A percentile compares a stretch with the other conserved stretches of the same genome.
phyloP scores from a whole-genome alignment of 371 early-diverging fungal genomes.

The Capniomyces stellatus region DNA sequence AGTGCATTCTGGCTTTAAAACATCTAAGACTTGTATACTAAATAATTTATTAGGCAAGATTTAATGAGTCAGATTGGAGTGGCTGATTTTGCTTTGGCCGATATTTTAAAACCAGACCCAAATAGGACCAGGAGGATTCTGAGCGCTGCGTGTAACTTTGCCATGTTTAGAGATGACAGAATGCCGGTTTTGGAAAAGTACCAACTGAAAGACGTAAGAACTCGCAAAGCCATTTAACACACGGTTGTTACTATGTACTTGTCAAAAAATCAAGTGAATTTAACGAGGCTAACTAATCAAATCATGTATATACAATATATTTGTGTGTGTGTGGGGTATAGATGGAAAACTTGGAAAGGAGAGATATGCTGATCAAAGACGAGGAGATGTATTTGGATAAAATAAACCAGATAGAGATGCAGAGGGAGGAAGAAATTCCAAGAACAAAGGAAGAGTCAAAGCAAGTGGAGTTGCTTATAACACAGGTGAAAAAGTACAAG shows the following conservation, averaged over 20 bases:
- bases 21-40: no score
- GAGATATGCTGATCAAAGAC: neutral
- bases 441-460: neutral
- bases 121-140: conserved; percentile 38
- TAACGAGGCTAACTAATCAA: no score
- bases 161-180: conserved; percentile 67
- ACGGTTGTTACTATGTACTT: no score
- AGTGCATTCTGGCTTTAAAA: no score
- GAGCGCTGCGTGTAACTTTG: conserved; percentile 65
- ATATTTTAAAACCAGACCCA: conserved; percentile 52
- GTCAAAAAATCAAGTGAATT: no score
- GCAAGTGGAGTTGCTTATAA: conserved; percentile 1
- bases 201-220: conserved; percentile 18
- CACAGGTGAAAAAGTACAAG: neutral
- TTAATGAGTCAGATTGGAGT: conserved; percentile 47
- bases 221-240: conserved; percentile 10
- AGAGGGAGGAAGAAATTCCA: conserved; percentile 7
- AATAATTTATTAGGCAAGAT: neutral
- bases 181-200: conserved; percentile 26
- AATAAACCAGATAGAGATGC: conserved; percentile 10
- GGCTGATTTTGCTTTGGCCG: conserved; percentile 46
- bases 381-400: conserved; percentile 15
- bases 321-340: no score
- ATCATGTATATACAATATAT: no score
- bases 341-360: neutral